Base-by-base conservation (phyloP, 2,329 filamentous ascomycete genomes). In the Pseudogymnoascus sp. region DNA sequence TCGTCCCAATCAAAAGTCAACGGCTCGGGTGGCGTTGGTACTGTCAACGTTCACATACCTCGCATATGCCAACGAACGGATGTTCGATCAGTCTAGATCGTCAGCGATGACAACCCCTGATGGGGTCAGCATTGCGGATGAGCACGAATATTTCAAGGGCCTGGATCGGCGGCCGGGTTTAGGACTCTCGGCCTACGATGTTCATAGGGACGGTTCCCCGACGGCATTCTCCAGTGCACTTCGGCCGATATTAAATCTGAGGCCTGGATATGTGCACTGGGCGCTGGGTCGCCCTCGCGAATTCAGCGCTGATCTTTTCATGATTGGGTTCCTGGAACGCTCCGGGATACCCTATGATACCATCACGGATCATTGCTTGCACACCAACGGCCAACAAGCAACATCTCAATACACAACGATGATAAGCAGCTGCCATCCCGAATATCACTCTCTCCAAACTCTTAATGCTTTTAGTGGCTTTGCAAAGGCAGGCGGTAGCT, bases 1-100 rank as follows among this genome's bases (percentile, higher is more conserved):
- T 5, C 64, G 71, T 30, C 72, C 71, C 1, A 67, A 38, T 67
- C 49, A 45, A 62, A 11, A 63, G 22, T 60, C 63, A 25, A 22
- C 63, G 30, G 25, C 62, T 22, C 49, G 58, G 60, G 70, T 72
- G n/a, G 70, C 67, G 2, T 63, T 75, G 6, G 66, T 76, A 33
- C 62, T 76, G 22, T 69, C 72, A 7, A 76, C 74, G 1, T 73
- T 76, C 62, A 75, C 73, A 1, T 76, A 75, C 41, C 69, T 73
- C 2, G 74, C 74, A 0, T 76, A 76, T 62, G 74, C 74, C 14
- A 76, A 76, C 62, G 74, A 76, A 62, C 70, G 69, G 30, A 72
- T 76, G 65, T 72, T 69, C 19, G 75, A 76, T 38, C 66, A 66
- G 41, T 69, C 63, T 14, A 67, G 67, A 55, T 67, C 67, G 19